Conservation (phyloP, 805 yeast species). For the Suhomyces faveliae region DNA sequence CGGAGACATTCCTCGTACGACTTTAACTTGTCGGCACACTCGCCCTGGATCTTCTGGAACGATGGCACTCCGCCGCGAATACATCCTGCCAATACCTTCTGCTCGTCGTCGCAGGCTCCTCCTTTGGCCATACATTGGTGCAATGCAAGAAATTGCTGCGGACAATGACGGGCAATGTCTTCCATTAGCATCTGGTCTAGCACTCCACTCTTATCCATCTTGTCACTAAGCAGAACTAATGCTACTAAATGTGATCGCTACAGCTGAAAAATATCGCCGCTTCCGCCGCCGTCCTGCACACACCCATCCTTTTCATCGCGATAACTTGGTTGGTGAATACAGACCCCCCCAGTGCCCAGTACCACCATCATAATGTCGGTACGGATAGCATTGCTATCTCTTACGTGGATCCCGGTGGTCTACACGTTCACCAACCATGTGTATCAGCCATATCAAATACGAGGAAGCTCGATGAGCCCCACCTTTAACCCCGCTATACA, state of each 20-base stretch:
- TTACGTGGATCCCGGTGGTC: constrained; percentile 77
- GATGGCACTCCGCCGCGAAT: constrained; percentile 66
- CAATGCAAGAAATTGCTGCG: constrained; percentile 66
- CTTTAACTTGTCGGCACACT: constrained; percentile 57
- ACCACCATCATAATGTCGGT: not conserved
- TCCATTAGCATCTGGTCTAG: constrained; percentile 75
- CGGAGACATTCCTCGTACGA: constrained; percentile 66
- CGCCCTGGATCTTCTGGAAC: constrained; percentile 62
- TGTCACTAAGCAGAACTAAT: not conserved
- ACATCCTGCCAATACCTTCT: constrained; percentile 57
- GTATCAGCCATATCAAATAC: constrained; percentile 67
- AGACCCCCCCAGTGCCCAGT: not conserved
- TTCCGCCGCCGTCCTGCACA: not conserved
- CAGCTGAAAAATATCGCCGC: not conserved
- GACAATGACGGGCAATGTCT: constrained; percentile 75
- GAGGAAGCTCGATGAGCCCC: constrained; percentile 88
- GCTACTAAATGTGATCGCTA: not conserved
- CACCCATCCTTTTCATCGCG: not conserved
- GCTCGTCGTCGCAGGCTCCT: constrained; percentile 57
- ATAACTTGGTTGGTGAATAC: no score
- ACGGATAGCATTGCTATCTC: constrained; percentile 22
- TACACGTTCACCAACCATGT: constrained; percentile 68
- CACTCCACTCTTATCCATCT: constrained; percentile 12
- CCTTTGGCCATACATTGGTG: constrained; percentile 69
- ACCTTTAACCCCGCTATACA: constrained; percentile 70